Evolutionary conservation across 345 rosid genomes (phyloP).

Genomic region (Draba incana): DNA sequence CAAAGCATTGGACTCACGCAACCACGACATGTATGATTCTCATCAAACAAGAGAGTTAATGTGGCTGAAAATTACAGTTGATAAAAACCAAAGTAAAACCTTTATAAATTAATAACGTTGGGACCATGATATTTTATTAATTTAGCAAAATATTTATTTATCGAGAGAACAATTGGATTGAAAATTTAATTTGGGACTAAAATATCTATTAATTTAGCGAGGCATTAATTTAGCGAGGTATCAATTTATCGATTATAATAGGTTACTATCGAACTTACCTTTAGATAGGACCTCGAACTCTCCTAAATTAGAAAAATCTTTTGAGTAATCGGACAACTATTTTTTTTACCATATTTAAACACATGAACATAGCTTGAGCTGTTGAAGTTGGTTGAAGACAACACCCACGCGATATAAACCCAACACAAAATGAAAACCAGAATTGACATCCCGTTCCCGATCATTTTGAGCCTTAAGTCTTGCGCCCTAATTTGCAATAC

Average conservation of each 20-base stretch:
- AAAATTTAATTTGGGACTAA: too few species aligned
- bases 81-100: not conserved
- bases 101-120: too few species aligned
- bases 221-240: too few species aligned
- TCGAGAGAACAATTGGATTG: too few species aligned
- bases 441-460: too few species aligned
- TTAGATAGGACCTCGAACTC: not conserved
- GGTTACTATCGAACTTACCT: not conserved
- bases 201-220: too few species aligned
- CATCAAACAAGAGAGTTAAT: not conserved
- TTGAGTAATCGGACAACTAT: slow-evolving; percentile 13
- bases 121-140: too few species aligned
- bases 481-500: too few species aligned
- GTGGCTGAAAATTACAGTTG: not conserved
- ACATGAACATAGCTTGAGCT: slow-evolving; percentile 6
- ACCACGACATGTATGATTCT: not conserved
- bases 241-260: too few species aligned
- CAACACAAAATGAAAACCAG: not conserved
- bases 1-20: not conserved
- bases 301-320: slow-evolving; percentile 2
- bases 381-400: slow-evolving; percentile 1
- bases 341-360: not conserved
- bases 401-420: not conserved
- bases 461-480: too few species aligned
- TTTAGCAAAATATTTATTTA: too few species aligned